These are phyloP conservation scores for Alternaria solani DNA, from an alignment of 2,329 filamentous ascomycete species.

Conservation along the genomic window DNA sequence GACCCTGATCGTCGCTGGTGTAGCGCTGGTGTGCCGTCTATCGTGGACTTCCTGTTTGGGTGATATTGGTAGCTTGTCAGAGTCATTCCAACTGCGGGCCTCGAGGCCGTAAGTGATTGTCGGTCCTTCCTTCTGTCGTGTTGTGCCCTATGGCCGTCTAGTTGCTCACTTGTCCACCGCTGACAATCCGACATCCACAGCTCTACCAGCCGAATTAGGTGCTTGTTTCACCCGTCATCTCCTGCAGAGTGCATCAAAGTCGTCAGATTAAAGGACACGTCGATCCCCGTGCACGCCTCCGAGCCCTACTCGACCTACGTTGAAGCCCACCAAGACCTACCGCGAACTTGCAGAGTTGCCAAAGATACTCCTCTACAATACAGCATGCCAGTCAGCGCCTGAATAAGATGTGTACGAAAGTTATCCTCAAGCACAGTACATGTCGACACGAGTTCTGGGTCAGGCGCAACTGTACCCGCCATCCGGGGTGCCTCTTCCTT, in stretches of 20 bases:
- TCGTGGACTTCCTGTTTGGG: conserved; percentile 14
- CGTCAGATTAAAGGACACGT: not conserved
- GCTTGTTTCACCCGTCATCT: not conserved
- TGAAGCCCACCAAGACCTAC: not conserved
- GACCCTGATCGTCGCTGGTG: conserved; percentile 1
- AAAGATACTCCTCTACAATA: not conserved
- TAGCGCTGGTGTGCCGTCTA: not conserved
- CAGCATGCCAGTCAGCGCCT: not conserved
- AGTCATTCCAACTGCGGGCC: not conserved
- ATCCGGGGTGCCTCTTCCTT: conserved; percentile 19
- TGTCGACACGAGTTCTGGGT: conserved; percentile 32
- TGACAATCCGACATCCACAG: not conserved
- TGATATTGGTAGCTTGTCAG: not conserved
- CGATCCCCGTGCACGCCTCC: not conserved
- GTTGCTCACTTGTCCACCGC: not conserved
- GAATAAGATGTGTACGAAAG: conserved; percentile 31
- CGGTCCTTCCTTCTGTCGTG: not conserved
- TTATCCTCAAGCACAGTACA: conserved; percentile 31
- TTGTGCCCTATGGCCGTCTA: not conserved
- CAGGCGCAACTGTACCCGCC: conserved; percentile 27
- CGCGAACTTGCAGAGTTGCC: not conserved
- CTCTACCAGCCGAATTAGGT: not conserved
- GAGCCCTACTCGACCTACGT: not conserved
- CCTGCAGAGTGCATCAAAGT: not conserved
- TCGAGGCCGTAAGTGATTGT: not conserved